Evolutionary conservation across 768 basidiomycete species (phyloP).

Genomic region (Termitomyces sp.): DNA sequence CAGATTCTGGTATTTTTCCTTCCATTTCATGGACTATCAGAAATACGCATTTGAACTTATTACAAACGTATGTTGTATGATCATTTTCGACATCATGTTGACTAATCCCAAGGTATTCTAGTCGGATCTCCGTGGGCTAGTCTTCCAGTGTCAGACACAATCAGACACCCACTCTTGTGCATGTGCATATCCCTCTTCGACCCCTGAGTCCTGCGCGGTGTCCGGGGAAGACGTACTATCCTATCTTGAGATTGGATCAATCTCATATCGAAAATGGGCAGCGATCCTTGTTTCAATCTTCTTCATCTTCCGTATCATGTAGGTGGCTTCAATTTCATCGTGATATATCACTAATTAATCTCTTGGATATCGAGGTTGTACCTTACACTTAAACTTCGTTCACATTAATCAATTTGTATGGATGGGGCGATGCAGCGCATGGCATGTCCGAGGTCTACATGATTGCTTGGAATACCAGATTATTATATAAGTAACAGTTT

Average conservation of each 20-base stretch:
- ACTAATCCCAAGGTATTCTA: constrained; percentile 20
- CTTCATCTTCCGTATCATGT: constrained; percentile 42
- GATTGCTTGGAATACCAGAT: no score
- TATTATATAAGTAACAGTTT: no score
- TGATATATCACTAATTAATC: neutral
- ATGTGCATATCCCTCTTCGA: no score
- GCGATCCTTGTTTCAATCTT: constrained; percentile 43
- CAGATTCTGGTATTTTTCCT: constrained; percentile 56
- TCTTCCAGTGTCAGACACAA: no score
- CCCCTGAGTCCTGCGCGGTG: constrained; percentile 40
- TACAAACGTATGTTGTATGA: constrained; percentile 25
- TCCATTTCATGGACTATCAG: no score
- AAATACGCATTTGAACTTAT: no score
- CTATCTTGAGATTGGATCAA: no score
- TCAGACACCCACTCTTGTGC: no score
- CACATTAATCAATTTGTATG: constrained; percentile 7
- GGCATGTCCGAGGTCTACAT: no score
- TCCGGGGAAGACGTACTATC: constrained; percentile 49
- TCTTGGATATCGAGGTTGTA: constrained; percentile 3
- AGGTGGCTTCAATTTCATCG: constrained; percentile 14
- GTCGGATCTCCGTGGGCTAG: constrained; percentile 47
- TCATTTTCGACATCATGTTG: constrained; percentile 17
- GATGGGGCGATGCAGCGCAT: no score
- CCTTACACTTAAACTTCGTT: constrained; percentile 9
- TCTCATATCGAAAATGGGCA: no score